A percentile compares a stretch with the other conserved stretches of the same genome.
These are phyloP conservation scores for Magnusiomyces tetraspermus DNA, from an alignment of 1,139 yeast genomes.

Conservation along the genomic window DNA sequence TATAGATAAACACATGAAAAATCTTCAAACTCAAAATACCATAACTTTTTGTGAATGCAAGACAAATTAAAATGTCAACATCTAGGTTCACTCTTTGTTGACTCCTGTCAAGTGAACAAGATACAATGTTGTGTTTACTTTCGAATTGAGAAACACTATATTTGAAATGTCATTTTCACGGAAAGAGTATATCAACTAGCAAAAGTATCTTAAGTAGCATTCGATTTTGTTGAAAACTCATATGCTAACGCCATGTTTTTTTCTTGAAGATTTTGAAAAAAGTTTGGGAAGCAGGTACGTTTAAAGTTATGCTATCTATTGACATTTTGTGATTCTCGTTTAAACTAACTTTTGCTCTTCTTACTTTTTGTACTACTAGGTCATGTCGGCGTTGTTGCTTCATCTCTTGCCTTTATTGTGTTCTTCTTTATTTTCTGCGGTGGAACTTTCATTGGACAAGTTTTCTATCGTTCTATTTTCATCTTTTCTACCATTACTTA, in stretches of 20 bases:
- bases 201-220: neutral
- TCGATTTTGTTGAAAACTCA: neutral
- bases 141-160: too few species aligned
- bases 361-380: slow-evolving; percentile 7
- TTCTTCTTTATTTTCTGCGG: slow-evolving; percentile 15
- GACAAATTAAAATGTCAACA: too few species aligned
- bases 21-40: too few species aligned
- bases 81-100: too few species aligned
- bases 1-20: too few species aligned
- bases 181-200: neutral
- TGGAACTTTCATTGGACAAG: slow-evolving; percentile 17
- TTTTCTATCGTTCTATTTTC: slow-evolving; percentile 50
- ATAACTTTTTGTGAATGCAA: too few species aligned
- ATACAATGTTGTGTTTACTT: too few species aligned
- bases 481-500: slow-evolving; percentile 63
- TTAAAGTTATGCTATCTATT: neutral
- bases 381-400: slow-evolving; percentile 13
- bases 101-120: too few species aligned
- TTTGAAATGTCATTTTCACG: too few species aligned
- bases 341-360: neutral
- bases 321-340: neutral
- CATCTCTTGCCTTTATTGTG: slow-evolving; percentile 14
- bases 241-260: neutral
- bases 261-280: neutral
- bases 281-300: neutral